These are phyloP conservation scores for Boletus edulis DNA, from an alignment of 768 basidiomycete species.

Conservation along the genomic window DNA sequence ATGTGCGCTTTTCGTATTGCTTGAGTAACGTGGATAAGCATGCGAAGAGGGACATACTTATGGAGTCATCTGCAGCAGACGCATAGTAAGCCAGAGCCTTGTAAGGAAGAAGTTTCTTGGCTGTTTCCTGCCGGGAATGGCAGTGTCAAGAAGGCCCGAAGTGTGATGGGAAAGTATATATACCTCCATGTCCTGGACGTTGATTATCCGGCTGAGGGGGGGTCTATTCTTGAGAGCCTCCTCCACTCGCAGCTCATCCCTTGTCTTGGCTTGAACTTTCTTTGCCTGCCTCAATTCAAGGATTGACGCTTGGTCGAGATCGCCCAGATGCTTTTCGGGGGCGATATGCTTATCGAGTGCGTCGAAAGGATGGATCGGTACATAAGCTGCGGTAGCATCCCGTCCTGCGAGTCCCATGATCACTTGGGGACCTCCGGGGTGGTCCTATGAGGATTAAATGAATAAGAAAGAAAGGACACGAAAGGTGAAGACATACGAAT, in stretches of 20 bases:
- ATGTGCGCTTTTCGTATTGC: conserved; percentile 41
- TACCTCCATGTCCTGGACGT: conserved; percentile 82
- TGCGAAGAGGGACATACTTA: conserved; percentile 48
- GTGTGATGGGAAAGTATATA: background rate
- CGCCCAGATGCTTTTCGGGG: conserved; percentile 69
- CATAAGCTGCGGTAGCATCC: conserved; percentile 76
- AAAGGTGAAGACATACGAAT: conserved; percentile 38
- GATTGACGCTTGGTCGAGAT: conserved; percentile 49
- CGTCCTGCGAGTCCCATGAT: conserved; percentile 83
- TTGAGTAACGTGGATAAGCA: conserved; percentile 16
- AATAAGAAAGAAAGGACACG: no score
- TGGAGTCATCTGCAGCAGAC: conserved; percentile 84
- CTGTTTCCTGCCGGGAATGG: conserved; percentile 51
- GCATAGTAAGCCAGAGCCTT: conserved; percentile 83
- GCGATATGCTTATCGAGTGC: conserved; percentile 73
- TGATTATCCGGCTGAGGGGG: conserved; percentile 67
- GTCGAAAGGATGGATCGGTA: conserved; percentile 84
- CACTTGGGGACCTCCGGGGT: conserved; percentile 79
- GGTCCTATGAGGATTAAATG: conserved; percentile 43
- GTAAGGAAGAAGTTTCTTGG: conserved; percentile 66
- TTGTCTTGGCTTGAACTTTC: conserved; percentile 50
- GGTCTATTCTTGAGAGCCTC: conserved; percentile 59
- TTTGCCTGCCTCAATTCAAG: conserved; percentile 35
- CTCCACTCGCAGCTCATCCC: conserved; percentile 69
- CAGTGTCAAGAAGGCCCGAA: background rate